Percentiles rank a stretch among this genome's conserved stretches.
phyloP scores from a whole-genome alignment of 2,329 filamentous ascomycete species.

The Talaromyces sp. region DNA sequence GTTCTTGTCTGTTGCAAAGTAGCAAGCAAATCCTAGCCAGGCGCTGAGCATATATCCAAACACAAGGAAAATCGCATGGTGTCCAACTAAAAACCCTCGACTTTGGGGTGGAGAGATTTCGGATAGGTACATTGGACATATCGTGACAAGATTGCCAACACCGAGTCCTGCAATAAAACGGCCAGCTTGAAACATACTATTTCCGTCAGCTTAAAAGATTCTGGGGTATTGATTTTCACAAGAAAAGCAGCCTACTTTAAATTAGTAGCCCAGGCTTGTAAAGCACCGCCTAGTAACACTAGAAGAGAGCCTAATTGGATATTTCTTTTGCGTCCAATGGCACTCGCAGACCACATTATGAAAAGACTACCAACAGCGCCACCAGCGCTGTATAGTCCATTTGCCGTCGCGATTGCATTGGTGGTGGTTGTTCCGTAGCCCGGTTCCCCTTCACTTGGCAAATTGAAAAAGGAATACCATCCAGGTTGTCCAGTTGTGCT shows the following conservation, averaged over 20 bases:
- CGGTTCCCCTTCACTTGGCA: constrained; percentile 38
- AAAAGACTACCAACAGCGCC: constrained; percentile 44
- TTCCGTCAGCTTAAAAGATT: constrained; percentile 7
- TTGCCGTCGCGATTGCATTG: constrained; percentile 44
- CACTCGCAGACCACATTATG: constrained; percentile 46
- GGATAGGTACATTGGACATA: constrained; percentile 42
- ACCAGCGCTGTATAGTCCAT: constrained; percentile 46
- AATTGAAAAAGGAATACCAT: constrained; percentile 47
- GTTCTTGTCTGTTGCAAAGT: constrained; percentile 33
- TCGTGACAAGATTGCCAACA: constrained; percentile 39
- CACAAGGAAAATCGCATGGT: constrained; percentile 44
- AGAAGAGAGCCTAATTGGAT: constrained; percentile 44
- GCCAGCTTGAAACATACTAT: constrained; percentile 42
- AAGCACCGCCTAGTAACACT: constrained; percentile 41
- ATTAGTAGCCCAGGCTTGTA: constrained; percentile 43
- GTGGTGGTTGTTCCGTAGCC: constrained; percentile 45
- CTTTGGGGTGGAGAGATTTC: constrained; percentile 37
- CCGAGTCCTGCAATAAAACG: constrained; percentile 39
- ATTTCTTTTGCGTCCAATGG: constrained; percentile 40
- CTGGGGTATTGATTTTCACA: no score
- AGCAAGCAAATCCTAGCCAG: constrained; percentile 43
- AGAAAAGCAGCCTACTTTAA: constrained; percentile 29
- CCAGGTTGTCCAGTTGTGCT: constrained; percentile 50
- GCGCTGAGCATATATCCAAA: constrained; percentile 43
- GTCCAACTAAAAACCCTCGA: constrained; percentile 42